Conservation (phyloP, 306 rosid genomes). For the Gastrolobium bilobum region DNA sequence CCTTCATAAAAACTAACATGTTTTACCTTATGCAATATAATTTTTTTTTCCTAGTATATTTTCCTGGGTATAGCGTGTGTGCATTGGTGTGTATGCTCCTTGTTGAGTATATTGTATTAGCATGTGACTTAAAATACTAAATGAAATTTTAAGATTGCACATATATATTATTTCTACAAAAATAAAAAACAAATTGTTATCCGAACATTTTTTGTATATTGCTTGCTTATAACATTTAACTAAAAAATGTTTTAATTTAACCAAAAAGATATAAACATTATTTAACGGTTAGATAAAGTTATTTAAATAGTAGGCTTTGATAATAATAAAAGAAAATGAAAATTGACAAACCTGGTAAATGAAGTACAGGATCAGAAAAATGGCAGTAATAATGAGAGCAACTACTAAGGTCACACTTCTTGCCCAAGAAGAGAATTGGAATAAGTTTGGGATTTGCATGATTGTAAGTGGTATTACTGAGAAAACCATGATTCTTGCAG, state of each 20-base stretch:
- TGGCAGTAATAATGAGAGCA: slow-evolving; percentile 46
- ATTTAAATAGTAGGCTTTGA: neutral
- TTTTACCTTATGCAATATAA: too few relatives aligned
- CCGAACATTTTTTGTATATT: neutral
- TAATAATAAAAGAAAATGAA: neutral
- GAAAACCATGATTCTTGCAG: slow-evolving; percentile 57
- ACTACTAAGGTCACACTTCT: slow-evolving; percentile 45
- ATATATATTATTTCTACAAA: too few relatives aligned
- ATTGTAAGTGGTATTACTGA: slow-evolving; percentile 57
- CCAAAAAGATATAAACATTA: neutral
- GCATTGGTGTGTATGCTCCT: too few relatives aligned
- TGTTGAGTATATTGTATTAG: too few relatives aligned
- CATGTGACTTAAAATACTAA: too few relatives aligned
- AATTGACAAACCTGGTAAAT: slow-evolving; percentile 56
- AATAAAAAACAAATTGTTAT: neutral
- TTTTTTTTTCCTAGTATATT: too few relatives aligned
- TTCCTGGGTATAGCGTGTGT: too few relatives aligned
- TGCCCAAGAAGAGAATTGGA: slow-evolving; percentile 43
- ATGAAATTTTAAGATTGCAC: too few relatives aligned
- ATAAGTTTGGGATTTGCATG: slow-evolving; percentile 53
- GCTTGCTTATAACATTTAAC: too few relatives aligned
- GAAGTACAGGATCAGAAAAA: slow-evolving; percentile 53
- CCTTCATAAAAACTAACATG: too few relatives aligned
- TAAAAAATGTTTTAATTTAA: neutral
- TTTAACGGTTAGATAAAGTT: neutral